Percentiles rank a stretch among this genome's conserved stretches.
Conservation (phyloP, 192 early-diverging fungal species). For the Entomortierella parvispora region DNA sequence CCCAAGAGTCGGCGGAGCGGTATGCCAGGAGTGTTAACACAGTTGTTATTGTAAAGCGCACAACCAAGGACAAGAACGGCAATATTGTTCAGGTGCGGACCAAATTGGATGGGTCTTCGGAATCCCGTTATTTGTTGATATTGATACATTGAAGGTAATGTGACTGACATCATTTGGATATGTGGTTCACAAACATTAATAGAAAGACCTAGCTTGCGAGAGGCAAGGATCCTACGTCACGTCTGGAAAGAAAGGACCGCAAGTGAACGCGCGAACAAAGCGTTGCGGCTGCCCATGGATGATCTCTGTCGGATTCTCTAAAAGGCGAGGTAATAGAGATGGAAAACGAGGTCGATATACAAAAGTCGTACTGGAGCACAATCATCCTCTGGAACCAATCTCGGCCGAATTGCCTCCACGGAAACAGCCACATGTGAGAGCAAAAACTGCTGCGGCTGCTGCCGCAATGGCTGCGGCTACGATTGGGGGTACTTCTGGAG, state of each 20-base stretch:
- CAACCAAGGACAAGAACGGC: conserved; percentile 45
- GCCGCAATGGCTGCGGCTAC: too few species aligned
- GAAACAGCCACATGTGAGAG: conserved; percentile 6
- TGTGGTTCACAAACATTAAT: too few species aligned
- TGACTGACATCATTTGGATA: too few species aligned
- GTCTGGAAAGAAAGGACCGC: conserved; percentile 23
- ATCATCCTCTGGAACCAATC: conserved; percentile 31
- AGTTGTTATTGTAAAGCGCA: conserved; percentile 46
- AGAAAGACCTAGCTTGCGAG: conserved; percentile 53
- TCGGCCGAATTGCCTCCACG: conserved; percentile 5
- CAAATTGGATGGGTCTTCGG: neutral
- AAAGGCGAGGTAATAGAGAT: conserved; percentile 46
- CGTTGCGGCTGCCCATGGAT: conserved; percentile 53
- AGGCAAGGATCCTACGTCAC: conserved; percentile 38
- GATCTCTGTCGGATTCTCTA: conserved; percentile 52
- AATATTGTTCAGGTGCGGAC: conserved; percentile 35
- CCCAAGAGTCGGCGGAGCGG: conserved; percentile 31
- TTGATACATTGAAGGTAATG: too few species aligned
- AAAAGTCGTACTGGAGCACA: conserved; percentile 37
- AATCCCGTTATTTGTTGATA: too few species aligned
- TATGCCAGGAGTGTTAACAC: conserved; percentile 38
- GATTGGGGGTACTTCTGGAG: too few species aligned
- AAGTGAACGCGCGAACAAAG: conserved; percentile 28
- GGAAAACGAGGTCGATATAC: conserved; percentile 48
- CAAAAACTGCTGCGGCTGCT: neutral